phyloP scores from a whole-genome alignment of 495 filamentous ascomycete species.

The Aspergillus ellipticus region DNA sequence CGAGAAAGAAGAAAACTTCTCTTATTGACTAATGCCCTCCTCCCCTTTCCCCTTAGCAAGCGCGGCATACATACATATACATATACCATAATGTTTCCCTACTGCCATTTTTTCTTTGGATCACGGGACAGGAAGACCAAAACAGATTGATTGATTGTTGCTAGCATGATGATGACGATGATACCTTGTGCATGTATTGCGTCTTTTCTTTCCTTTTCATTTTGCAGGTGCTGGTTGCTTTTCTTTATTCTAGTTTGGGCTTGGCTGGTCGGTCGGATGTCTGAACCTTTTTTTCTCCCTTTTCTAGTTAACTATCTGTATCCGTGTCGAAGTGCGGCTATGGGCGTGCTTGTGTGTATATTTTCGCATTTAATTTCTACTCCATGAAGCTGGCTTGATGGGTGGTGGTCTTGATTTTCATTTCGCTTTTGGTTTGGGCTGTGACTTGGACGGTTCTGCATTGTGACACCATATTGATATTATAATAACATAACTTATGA shows the following conservation, averaged over 20 bases:
- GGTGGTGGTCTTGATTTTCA: neutral
- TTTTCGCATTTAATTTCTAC: neutral
- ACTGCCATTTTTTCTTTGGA: neutral
- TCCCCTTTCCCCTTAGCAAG: neutral
- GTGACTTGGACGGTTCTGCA: neutral
- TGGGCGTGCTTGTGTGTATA: neutral
- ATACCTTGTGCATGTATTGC: slow-evolving; percentile 4
- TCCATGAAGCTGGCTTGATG: slow-evolving; percentile 7
- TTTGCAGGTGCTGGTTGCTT: neutral
- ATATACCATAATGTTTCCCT: no score
- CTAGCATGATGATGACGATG: neutral
- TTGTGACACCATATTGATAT: no score
- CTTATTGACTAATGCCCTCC: neutral
- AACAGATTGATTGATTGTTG: neutral
- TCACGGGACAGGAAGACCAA: slow-evolving; percentile 4
- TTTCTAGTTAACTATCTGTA: neutral
- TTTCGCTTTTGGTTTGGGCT: neutral
- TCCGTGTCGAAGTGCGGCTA: no score
- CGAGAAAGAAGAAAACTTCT: neutral
- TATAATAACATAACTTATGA: no score
- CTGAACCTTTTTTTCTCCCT: neutral
- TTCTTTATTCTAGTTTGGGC: no score
- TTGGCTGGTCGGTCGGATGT: neutral
- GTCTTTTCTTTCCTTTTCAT: neutral
- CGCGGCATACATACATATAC: no score